Base-by-base conservation (phyloP, 2,329 filamentous ascomycete species). In the Aspergillus amoenus region DNA sequence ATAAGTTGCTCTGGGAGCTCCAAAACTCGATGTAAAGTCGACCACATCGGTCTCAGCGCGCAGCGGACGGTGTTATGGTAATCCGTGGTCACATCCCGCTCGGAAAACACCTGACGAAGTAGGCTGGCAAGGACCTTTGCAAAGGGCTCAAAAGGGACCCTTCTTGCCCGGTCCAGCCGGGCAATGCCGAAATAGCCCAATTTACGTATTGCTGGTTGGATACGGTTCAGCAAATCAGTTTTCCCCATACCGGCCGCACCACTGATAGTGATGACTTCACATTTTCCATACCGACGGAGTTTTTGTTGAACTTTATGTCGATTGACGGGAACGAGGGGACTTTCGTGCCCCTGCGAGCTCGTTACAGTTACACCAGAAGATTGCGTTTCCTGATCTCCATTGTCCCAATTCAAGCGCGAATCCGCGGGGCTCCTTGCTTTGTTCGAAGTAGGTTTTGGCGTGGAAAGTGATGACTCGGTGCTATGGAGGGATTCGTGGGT, bases 1-100 rank as follows among this genome's bases (percentile, higher is more conserved):
- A 78, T 77, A 49, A 79, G 61, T 74, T 93, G 95, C 66, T 93
- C 88, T 0, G 85, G 85, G 2, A 88, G 75, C 56, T 84, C 83
- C n/a, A 88, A 70, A 50, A 84, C 82, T 24, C 73, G 75, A 61
- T 84, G 81, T 27, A 88, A 72, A 5, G 81, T 76, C 27, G 76
- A 69, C 85, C 85, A 88, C 59, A 85, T 79, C 9, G 83, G 82
- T 46, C 78, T 78, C 4, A 87, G 74, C 44, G 81, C 81, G 13
- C 75, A 74, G 18, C 85, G 76, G 12, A 88, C 73, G 59, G 78
- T 81, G 57, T 84, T 79, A 64, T 88, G 85, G 58, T 87, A 87
- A 0, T 83, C 79, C 1, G 84, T 85, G 9, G 75, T 79, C 15
- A 88, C 81, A 68, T 88, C 84, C 37, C 82, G 80, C 66, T 88